These are phyloP conservation scores for Nicotiana knightiana DNA, from an alignment of 257 asterid species.

Conservation along the genomic window DNA sequence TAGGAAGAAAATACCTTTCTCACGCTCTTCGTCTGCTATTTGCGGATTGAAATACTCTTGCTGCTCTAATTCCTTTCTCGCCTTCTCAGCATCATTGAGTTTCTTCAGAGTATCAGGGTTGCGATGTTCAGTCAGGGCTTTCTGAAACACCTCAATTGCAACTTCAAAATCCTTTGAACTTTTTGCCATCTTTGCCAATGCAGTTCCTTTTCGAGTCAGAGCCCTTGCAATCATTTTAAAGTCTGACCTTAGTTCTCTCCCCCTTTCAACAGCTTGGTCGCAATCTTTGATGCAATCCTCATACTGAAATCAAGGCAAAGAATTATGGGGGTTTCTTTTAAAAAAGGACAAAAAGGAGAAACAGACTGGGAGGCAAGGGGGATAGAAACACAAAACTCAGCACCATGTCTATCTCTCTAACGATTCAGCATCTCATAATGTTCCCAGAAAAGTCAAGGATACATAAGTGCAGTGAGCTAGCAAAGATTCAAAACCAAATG, in stretches of 20 bases:
- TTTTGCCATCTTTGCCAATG: slow-evolving; percentile 74
- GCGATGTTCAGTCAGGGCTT: slow-evolving; percentile 92
- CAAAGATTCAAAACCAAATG: neutral
- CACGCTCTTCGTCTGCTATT: slow-evolving; percentile 93
- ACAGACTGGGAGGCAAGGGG: neutral
- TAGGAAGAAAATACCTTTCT: slow-evolving; percentile 52
- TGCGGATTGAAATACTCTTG: slow-evolving; percentile 80
- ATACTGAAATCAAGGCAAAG: slow-evolving; percentile 28
- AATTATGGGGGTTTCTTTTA: too few species aligned
- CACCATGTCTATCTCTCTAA: neutral
- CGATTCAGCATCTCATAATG: neutral
- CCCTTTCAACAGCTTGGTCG: slow-evolving; percentile 92
- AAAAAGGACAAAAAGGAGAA: neutral
- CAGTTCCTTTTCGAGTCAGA: slow-evolving; percentile 86
- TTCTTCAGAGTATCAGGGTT: slow-evolving; percentile 88
- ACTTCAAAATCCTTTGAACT: slow-evolving; percentile 69
- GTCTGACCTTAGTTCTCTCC: slow-evolving; percentile 82
- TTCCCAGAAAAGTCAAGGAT: neutral
- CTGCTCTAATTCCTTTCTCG: slow-evolving; percentile 88
- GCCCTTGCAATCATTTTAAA: slow-evolving; percentile 92
- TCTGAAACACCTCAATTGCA: slow-evolving; percentile 84
- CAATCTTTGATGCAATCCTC: slow-evolving; percentile 90
- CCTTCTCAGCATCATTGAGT: slow-evolving; percentile 89
- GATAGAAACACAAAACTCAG: neutral
- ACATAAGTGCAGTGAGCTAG: neutral